Percentiles rank a stretch among this genome's conserved stretches.
Evolutionary conservation across 139 green algal genomes (phyloP).

Genomic region (Chlorella vulgaris): DNA sequence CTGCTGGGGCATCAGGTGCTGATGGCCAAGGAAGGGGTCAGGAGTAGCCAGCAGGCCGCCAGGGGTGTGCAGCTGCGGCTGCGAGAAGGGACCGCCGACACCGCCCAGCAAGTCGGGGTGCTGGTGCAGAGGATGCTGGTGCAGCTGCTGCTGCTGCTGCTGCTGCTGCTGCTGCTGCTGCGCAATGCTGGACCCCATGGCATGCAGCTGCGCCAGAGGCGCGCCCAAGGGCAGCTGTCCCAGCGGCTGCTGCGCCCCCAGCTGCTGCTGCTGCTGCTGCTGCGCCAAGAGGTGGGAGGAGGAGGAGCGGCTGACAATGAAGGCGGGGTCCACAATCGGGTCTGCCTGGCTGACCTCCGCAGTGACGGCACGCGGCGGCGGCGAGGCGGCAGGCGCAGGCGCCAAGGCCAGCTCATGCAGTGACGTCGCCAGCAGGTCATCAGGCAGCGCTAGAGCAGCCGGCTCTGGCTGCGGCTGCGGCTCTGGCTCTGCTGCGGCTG

Average conservation of each 20-base stretch:
- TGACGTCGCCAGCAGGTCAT: slow-evolving; percentile 14
- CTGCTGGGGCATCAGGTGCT: not conserved
- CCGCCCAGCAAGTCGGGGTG: no score
- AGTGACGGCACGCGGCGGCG: not conserved
- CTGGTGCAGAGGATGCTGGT: not conserved
- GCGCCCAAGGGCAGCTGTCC: slow-evolving; percentile 10
- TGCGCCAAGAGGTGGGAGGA: not conserved
- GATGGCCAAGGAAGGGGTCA: no score
- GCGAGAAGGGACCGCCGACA: slow-evolving; percentile 6
- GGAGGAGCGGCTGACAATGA: slow-evolving; percentile 7
- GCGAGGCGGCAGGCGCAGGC: not conserved
- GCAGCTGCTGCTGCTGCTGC: slow-evolving; percentile 2
- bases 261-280: not conserved
- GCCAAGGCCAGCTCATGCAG: slow-evolving; percentile 3
- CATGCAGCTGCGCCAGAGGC: slow-evolving; percentile 16
- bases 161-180: slow-evolving; percentile 4
- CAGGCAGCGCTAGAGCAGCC: not conserved
- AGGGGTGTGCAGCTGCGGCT: no score
- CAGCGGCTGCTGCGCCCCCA: not conserved
- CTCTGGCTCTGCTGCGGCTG: not conserved
- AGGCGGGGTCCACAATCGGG: slow-evolving; percentile 15
- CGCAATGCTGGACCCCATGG: slow-evolving; percentile 5
- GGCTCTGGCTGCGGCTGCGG: not conserved
- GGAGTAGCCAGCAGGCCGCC: no score
- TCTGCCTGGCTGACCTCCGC: not conserved